Evolutionary conservation across 768 basidiomycete species (phyloP).

Genomic region (Leucosporidium yakuticum): DNA sequence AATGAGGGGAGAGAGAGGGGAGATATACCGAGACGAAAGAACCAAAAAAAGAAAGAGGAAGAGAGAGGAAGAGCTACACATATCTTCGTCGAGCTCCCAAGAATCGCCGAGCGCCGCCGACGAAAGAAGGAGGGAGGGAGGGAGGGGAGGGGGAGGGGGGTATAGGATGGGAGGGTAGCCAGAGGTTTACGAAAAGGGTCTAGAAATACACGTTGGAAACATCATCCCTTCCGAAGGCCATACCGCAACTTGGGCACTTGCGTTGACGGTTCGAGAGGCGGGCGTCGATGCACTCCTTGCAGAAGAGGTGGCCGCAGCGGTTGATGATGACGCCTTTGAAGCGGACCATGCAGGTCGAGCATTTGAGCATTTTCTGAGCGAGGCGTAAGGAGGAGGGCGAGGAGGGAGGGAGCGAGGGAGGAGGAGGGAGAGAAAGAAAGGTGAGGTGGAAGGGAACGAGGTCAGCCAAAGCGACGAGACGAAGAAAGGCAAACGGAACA

Average conservation of each 20-base stretch:
- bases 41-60: too few species aligned
- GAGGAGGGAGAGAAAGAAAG: not conserved
- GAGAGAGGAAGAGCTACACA: too few species aligned
- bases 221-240: constrained; percentile 74
- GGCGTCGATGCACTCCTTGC: constrained; percentile 62
- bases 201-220: constrained; percentile 60
- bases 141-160: too few species aligned
- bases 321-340: constrained; percentile 23
- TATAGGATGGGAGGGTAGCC: too few species aligned
- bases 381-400: too few species aligned
- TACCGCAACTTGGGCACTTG: constrained; percentile 84
- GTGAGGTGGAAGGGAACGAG: not conserved
- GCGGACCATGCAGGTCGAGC: constrained; percentile 68
- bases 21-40: too few species aligned
- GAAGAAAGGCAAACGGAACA: constrained; percentile 19
- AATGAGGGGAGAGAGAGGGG: too few species aligned
- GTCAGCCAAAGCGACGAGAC: not conserved
- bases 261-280: constrained; percentile 83
- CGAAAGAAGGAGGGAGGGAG: too few species aligned
- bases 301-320: constrained; percentile 37
- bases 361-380: constrained; percentile 69
- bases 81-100: too few species aligned
- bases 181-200: too few species aligned
- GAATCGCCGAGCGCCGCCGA: too few species aligned
- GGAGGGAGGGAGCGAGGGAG: not conserved